Evolutionary conservation across 2,329 filamentous ascomycete genomes (phyloP).

Genomic region (Aspergillus tubingensis): DNA sequence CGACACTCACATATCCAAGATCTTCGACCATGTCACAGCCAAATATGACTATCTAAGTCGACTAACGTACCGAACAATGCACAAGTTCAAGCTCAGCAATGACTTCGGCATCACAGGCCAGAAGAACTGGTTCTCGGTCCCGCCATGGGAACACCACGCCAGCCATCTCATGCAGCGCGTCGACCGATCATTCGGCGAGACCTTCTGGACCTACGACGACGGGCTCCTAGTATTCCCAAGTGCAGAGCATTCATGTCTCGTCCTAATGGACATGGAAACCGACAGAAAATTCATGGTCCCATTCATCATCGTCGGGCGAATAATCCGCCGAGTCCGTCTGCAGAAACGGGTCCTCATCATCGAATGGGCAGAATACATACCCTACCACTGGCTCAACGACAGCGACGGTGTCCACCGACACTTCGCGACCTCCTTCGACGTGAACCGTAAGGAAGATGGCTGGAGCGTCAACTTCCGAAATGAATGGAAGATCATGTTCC

Average conservation of each 20-base stretch:
- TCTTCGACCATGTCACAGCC: conserved; percentile 54
- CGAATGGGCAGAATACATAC: conserved; percentile 62
- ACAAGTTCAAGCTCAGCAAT: conserved; percentile 49
- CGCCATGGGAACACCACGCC: conserved; percentile 45
- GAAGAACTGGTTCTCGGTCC: conserved; percentile 44
- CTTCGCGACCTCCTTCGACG: conserved; percentile 61
- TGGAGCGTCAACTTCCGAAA: conserved; percentile 56
- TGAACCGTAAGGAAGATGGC: conserved; percentile 32
- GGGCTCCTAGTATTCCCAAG: conserved; percentile 59
- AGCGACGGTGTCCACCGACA: conserved; percentile 57
- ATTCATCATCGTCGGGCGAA: conserved; percentile 53
- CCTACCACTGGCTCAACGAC: conserved; percentile 56
- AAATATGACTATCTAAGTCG: conserved; percentile 57
- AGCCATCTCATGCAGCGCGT: conserved; percentile 35
- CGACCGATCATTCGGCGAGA: conserved; percentile 39
- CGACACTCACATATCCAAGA: conserved; percentile 20
- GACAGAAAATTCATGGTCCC: conserved; percentile 50
- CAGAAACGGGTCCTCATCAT: conserved; percentile 58
- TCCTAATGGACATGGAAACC: conserved; percentile 55
- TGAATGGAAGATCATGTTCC: conserved; percentile 63
- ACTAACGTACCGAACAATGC: conserved; percentile 51
- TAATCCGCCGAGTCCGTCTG: conserved; percentile 58
- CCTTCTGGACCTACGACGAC: conserved; percentile 60
- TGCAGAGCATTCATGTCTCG: conserved; percentile 35
- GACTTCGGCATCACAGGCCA: conserved; percentile 38